Percentiles rank a stretch among this genome's conserved stretches.
Evolutionary conservation across 352 stramenopile genomes (phyloP).

Genomic region (Globisporangium recalcitrans): DNA sequence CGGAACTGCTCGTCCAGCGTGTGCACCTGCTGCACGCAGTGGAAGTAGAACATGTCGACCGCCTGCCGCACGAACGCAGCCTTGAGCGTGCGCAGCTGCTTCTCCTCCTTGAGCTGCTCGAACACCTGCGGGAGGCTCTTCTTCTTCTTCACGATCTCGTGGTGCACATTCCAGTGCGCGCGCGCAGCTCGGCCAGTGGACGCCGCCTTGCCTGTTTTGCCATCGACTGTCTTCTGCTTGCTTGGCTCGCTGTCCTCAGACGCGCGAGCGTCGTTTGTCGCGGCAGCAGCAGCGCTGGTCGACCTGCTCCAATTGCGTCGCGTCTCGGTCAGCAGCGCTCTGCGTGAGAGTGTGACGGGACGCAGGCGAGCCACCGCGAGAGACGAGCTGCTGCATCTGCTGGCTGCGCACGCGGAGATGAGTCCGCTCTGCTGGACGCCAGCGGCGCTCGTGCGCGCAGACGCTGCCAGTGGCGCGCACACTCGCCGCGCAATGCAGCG

Average conservation of each 20-base stretch:
- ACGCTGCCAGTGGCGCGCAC: background rate
- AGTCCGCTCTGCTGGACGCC: background rate
- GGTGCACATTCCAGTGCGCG: slow-evolving; percentile 38
- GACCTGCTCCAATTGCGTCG: slow-evolving; percentile 1
- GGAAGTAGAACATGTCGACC: slow-evolving; percentile 73
- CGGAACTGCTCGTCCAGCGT: slow-evolving; percentile 26
- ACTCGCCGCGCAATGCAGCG: background rate
- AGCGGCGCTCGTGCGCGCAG: background rate
- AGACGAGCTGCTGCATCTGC: background rate
- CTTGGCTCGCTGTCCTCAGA: too few species aligned
- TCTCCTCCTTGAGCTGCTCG: slow-evolving; percentile 35
- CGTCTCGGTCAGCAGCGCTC: background rate
- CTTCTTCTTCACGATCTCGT: slow-evolving; percentile 38
- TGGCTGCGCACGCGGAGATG: background rate
- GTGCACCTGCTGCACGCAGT: slow-evolving; percentile 51
- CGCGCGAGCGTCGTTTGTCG: background rate
- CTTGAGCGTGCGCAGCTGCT: slow-evolving; percentile 29
- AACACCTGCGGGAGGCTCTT: slow-evolving; percentile 51
- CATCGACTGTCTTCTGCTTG: too few species aligned
- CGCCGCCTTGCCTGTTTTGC: background rate
- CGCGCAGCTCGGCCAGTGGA: background rate
- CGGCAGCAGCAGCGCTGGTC: background rate
- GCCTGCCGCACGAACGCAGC: slow-evolving; percentile 31
- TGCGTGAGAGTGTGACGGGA: background rate
- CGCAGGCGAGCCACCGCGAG: background rate